These are phyloP conservation scores for Debaryomyces prosopidis DNA, from an alignment of 805 yeast genomes.

Conservation along the genomic window DNA sequence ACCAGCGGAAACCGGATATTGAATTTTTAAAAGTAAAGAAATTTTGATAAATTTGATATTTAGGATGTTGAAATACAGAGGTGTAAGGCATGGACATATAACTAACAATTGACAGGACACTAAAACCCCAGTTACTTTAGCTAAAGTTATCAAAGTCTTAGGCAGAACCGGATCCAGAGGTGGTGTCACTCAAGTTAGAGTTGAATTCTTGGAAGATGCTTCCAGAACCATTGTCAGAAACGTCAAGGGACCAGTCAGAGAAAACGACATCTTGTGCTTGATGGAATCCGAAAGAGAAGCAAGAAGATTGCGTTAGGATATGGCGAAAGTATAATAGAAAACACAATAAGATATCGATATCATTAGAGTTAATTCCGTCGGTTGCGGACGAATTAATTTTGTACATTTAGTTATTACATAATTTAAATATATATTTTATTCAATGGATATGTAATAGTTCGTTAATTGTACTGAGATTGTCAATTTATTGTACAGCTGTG, in stretches of 20 bases:
- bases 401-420: constrained; percentile 6
- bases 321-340: not conserved
- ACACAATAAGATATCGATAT: not conserved
- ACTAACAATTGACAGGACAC: constrained; percentile 41
- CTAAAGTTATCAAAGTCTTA: constrained; percentile 98
- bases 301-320: constrained; percentile 72
- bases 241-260: constrained; percentile 53
- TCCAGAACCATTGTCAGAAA: constrained; percentile 52
- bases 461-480: not conserved
- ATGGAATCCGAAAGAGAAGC: constrained; percentile 99
- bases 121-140: constrained; percentile 95
- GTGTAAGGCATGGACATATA: not conserved
- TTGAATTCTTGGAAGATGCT: constrained; percentile 48
- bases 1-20: too few species aligned
- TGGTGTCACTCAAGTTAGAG: constrained; percentile 66
- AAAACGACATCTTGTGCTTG: constrained; percentile 92
- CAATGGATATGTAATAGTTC: not conserved
- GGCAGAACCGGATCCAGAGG: constrained; percentile 99
- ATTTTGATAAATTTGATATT: too few species aligned
- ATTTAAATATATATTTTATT: constrained; percentile 1
- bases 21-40: too few species aligned
- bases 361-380: not conserved
- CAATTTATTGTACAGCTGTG: too few species aligned
- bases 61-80: not conserved
- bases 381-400: not conserved